Evolutionary conservation across 345 rosid species (phyloP), one percentile per base, ranked within the genome.

Genomic region (Pistacia atlantica): DNA sequence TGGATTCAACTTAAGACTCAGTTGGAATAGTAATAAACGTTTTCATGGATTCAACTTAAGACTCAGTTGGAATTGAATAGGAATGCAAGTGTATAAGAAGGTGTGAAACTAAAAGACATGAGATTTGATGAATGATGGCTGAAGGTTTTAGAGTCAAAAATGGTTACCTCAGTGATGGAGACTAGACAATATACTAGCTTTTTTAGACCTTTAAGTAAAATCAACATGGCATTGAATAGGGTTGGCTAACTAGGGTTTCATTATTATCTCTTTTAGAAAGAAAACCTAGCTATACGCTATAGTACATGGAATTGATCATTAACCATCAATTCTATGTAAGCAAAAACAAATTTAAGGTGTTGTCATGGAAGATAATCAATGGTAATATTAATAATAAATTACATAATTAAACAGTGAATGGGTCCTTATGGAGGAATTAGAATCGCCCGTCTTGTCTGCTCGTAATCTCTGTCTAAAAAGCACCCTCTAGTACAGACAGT

Each of bases 401-500:
- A 31, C 2, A 31, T 42, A 42, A 42, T 42, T 42, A 42, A 42
- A 42, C 46, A 42, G 46, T 0, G n/a, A n/a, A n/a, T n/a, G n/a
- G n/a, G n/a, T n/a, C n/a, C n/a, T 42, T 42, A 5, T 8, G 46
- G 46, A 42, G 9, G 46, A 6, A 42, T 42, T 5, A 20, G 67
- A 71, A 75, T 73, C 75, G 35, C 57, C 79, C 57, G 52, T 61
- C 77, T 67, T 77, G 77, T 78, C 72, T 45, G 77, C 78, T 73
- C 18, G 38, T 62, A 72, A 68, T 77, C 77, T 78, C 33, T 66
- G 68, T 72, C 55, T 52, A 65, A 51, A 68, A 73, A 65, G 71
- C 79, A 61, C 64, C 73, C 81, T 16, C 16, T 5, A 51, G 52
- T 63, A 77, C 79, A 79, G 81, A 77, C 84, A 81, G n/a, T 6